A percentile compares a stretch with the other conserved stretches of the same genome.
These are phyloP conservation scores for Draba incana DNA, from an alignment of 345 rosid species.

Conservation along the genomic window DNA sequence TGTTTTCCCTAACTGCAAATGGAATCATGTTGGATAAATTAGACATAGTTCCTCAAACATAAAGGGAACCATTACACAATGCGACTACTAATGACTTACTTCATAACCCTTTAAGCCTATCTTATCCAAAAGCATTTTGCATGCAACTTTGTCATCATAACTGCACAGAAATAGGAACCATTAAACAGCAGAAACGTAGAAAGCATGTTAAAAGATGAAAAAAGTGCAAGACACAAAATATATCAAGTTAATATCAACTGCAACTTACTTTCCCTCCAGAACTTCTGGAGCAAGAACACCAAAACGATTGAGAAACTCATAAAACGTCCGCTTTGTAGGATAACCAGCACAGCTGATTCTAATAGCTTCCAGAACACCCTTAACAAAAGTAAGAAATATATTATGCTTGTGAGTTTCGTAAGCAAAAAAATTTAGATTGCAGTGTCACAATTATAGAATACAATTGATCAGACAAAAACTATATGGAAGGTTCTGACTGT, in stretches of 20 bases:
- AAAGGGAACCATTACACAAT: constrained; percentile 19
- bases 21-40: constrained; percentile 13
- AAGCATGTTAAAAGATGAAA: constrained; percentile 6
- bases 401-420: constrained; percentile 22
- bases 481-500: constrained; percentile 26
- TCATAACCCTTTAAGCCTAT: constrained; percentile 93
- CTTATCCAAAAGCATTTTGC: constrained; percentile 89
- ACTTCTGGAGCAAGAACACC: constrained; percentile 98
- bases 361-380: constrained; percentile 96
- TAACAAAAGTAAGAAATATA: constrained; percentile 23
- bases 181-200: constrained; percentile 13
- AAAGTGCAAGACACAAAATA: constrained; percentile 13
- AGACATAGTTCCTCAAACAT: constrained; percentile 14
- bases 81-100: constrained; percentile 50
- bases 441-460: constrained; percentile 2
- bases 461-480: constrained; percentile 3
- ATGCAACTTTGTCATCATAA: constrained; percentile 91
- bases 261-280: constrained; percentile 81
- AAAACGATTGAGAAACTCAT: constrained; percentile 94
- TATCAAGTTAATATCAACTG: constrained; percentile 12
- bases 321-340: constrained; percentile 94
- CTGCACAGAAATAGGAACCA: constrained; percentile 48
- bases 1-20: constrained; percentile 81
- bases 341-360: constrained; percentile 99
- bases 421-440: constrained; percentile 6